Evolutionary conservation across 2,329 filamentous ascomycete species (phyloP).

Genomic region (Botrytis medusae): DNA sequence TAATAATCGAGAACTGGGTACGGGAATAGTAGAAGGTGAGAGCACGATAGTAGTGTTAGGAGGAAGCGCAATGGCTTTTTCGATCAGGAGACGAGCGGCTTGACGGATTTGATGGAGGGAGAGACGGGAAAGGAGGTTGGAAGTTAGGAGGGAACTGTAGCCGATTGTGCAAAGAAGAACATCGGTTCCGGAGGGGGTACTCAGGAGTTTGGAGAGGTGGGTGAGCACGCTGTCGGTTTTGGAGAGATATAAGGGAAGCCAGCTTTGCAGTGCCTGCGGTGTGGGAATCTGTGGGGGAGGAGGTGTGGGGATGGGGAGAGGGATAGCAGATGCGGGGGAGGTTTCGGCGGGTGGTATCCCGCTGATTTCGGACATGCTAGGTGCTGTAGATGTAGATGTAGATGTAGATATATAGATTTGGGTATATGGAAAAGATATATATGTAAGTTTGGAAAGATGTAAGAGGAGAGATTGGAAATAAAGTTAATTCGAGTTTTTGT

Average conservation of each 20-base stretch:
- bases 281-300: slow-evolving; percentile 28
- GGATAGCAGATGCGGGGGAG: slow-evolving; percentile 27
- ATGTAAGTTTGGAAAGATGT: neutral
- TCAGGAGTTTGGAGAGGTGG: slow-evolving; percentile 61
- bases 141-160: slow-evolving; percentile 62
- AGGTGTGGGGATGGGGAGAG: slow-evolving; percentile 23
- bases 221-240: slow-evolving; percentile 43
- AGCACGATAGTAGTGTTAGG: slow-evolving; percentile 50
- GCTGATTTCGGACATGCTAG: slow-evolving; percentile 35
- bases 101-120: slow-evolving; percentile 58
- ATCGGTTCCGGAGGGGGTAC: slow-evolving; percentile 69
- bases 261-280: slow-evolving; percentile 30
- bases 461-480: neutral
- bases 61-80: slow-evolving; percentile 53
- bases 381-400: neutral
- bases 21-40: slow-evolving; percentile 29
- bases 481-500: slow-evolving; percentile 1
- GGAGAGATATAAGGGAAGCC: slow-evolving; percentile 39
- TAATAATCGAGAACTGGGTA: slow-evolving; percentile 40
- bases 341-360: slow-evolving; percentile 31
- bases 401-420: neutral
- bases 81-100: slow-evolving; percentile 52
- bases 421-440: neutral
- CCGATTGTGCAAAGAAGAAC: slow-evolving; percentile 66
- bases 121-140: slow-evolving; percentile 51